These are phyloP conservation scores for Exophiala xenobiotica DNA, from an alignment of 2,329 filamentous ascomycete genomes.

Conservation along the genomic window DNA sequence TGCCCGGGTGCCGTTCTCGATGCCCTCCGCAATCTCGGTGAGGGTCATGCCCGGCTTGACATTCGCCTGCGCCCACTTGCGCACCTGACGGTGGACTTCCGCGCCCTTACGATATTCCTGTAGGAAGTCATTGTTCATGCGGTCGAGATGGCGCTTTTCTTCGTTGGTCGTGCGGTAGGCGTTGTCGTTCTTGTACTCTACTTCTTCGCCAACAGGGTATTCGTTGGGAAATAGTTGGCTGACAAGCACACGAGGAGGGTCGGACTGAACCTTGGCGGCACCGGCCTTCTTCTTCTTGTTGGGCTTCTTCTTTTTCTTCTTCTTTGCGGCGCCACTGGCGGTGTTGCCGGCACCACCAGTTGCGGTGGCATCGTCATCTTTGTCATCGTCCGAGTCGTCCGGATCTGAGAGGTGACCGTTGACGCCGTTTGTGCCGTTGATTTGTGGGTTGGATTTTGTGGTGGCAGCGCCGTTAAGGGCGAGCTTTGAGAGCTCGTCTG, in stretches of 20 bases:
- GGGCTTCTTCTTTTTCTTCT: slow-evolving; percentile 82
- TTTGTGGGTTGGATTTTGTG: slow-evolving; percentile 28
- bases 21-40: slow-evolving; percentile 81
- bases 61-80: slow-evolving; percentile 75
- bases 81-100: slow-evolving; percentile 86
- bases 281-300: slow-evolving; percentile 67
- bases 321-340: slow-evolving; percentile 53
- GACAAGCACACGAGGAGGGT: slow-evolving; percentile 71
- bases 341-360: slow-evolving; percentile 37
- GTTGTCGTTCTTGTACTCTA: slow-evolving; percentile 76
- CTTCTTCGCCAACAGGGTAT: slow-evolving; percentile 76
- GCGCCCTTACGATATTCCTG: slow-evolving; percentile 78
- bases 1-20: slow-evolving; percentile 77
- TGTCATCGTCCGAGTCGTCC: slow-evolving; percentile 55
- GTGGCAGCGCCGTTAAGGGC: slow-evolving; percentile 37
- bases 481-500: slow-evolving; percentile 32
- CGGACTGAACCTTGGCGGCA: slow-evolving; percentile 67
- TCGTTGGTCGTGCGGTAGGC: slow-evolving; percentile 75
- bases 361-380: slow-evolving; percentile 49
- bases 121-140: slow-evolving; percentile 75
- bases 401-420: slow-evolving; percentile 50
- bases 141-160: slow-evolving; percentile 80
- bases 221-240: slow-evolving; percentile 71
- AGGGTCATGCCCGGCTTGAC: slow-evolving; percentile 79
- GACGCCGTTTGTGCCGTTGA: slow-evolving; percentile 35